phyloP scores from a whole-genome alignment of 208 protist species.

The Trypanosoma melophagium region DNA sequence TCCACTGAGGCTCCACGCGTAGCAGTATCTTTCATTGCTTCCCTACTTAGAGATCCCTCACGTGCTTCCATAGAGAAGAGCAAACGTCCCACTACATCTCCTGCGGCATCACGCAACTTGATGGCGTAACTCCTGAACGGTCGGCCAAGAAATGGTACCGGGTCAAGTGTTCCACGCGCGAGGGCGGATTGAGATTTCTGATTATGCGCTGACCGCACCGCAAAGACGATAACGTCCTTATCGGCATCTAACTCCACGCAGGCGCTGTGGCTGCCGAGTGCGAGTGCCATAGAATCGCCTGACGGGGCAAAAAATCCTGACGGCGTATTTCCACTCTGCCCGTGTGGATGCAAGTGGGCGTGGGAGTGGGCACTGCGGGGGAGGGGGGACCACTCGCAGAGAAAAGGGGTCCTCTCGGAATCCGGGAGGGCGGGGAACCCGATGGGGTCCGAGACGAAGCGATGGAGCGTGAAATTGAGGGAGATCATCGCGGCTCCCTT shows the following conservation, averaged over 20 bases:
- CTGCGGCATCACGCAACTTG: slow-evolving; percentile 68
- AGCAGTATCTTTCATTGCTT: not conserved
- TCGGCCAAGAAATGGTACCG: slow-evolving; percentile 59
- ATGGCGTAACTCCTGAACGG: slow-evolving; percentile 86
- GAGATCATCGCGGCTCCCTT: slow-evolving; percentile 35
- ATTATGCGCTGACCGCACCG: slow-evolving; percentile 55
- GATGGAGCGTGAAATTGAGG: slow-evolving; percentile 70
- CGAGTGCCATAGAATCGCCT: slow-evolving; percentile 63
- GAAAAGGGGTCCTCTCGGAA: slow-evolving; percentile 48
- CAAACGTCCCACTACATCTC: slow-evolving; percentile 73
- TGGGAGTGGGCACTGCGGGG: slow-evolving; percentile 32
- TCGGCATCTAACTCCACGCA: slow-evolving; percentile 41
- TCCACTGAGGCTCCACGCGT: not conserved
- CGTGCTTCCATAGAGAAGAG: slow-evolving; percentile 71
- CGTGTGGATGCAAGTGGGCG: not conserved
- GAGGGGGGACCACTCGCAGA: slow-evolving; percentile 59
- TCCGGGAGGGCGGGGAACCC: slow-evolving; percentile 66
- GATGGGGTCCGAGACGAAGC: slow-evolving; percentile 71
- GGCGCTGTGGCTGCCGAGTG: slow-evolving; percentile 33
- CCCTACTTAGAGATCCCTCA: slow-evolving; percentile 36
- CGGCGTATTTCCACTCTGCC: slow-evolving; percentile 32
- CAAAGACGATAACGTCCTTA: slow-evolving; percentile 64
- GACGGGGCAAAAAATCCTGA: slow-evolving; percentile 51
- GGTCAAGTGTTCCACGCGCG: slow-evolving; percentile 81
- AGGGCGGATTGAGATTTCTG: too few species aligned